Base-by-base conservation (phyloP, 1,139 yeast genomes). In the Kluyveromyces marxianus region DNA sequence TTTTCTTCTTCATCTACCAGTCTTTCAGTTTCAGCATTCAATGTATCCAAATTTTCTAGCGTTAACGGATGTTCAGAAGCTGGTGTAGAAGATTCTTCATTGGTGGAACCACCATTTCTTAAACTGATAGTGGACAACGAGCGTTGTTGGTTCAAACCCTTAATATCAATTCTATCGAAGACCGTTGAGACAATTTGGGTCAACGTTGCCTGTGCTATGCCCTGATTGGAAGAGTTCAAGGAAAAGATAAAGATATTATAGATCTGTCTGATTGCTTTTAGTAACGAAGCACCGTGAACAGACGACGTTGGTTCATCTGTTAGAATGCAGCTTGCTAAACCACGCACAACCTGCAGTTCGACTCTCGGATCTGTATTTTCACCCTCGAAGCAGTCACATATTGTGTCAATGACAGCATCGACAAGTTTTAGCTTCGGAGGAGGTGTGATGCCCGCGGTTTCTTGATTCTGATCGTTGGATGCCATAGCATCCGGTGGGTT, bases 131-230 rank as follows among this genome's bases (percentile, higher is more conserved):
- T 67, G 43, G 44, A 41, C 34, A 35, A 48, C 48, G 45, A 55
- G 4, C 37, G 37, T 26, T 33, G 21, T 36, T 44, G 45, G 10
- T 42, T 36, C 27, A 35, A 34, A 35, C 48, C 49, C 37, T 49
- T 50, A 25, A 53, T 41, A 37, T 59, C 70, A 35, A 89, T 86
- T 53, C 95, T 75, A 52, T 83, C 94, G 66, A 88, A 92, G 14
- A 90, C 82, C 3, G 88, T 81, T 48, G 83, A 81, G 31, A 92
- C 88, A 57, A 90, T 86, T 67, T 94, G 98, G 3, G 95, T 87
- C 53, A 94, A 73, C 7, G 94, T 83, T 2, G 96, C 97, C 68
- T 94, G 98, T 0, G 98, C 98, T 49, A 90, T 83, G 0, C 92
- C 86, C 66, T 92, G 98, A 60, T 89, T 92, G 27, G 87, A 71